Evolutionary conservation across 2,329 filamentous ascomycete genomes (phyloP), one percentile per base, ranked within the genome.

Genomic region (Penicillium hesseltinei): DNA sequence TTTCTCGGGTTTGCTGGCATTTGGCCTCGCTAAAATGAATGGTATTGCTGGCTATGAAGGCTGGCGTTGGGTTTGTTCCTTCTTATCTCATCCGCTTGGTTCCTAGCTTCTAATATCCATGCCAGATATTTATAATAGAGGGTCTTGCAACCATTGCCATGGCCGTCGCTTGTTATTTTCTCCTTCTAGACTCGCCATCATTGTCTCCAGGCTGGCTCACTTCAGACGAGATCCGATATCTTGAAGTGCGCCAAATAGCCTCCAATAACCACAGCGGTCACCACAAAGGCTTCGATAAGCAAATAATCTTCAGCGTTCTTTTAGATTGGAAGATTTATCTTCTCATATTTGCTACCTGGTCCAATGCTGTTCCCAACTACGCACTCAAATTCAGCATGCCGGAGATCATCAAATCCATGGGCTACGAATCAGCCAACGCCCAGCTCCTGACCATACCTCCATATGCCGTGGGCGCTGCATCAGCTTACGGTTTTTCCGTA

Each of bases 11-110:
- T 82, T 95, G 1, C 80, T 96, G 7, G 91, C 91, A 1, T 87
- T 84, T 4, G 91, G 85, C 0, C 93, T 96, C 59, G 90, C 90
- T 21, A 91, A 94, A 70, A 91, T 96, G 89, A 83, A 90, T 62
- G 83, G 88, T 0, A 69, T 83, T 6, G 83, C 75, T 39, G 62
- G 61, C 2, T 62, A 60, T 25, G 59, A 59, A 50, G 64, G 64
- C 40, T 66, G 64, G 64, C 58, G 63, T 19, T 66, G 63, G 62
- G 46, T 62, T 10, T 17, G 57, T 43, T n/a, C 11, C 19, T 15
- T 15, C 33, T 2, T 13, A 17, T 7, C 39, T 27, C 43, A 25
- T 31, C 19, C 17, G 27, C 15, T 27, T 6, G 15, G 33, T 23
- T 15, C 15, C 7, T 9, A 31, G 2, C 7, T 31, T 21, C 35